These are phyloP conservation scores for Talaromyces atroroseus DNA, from an alignment of 2,329 filamentous ascomycete species.

Conservation along the genomic window DNA sequence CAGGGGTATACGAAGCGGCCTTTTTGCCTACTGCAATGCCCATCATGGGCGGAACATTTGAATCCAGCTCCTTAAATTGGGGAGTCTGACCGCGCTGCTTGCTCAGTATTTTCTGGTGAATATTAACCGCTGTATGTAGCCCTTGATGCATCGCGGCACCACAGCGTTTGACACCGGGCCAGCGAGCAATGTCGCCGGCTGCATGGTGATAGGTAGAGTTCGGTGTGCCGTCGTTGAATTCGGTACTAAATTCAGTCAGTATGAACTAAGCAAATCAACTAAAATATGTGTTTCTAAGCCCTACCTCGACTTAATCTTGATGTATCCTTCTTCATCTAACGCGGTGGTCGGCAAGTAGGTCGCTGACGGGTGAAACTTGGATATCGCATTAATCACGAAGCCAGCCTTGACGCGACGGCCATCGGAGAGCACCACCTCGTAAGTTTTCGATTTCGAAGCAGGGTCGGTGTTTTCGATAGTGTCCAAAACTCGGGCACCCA, in stretches of 20 bases:
- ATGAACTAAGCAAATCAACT: slow-evolving; percentile 20
- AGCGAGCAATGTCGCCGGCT: slow-evolving; percentile 62
- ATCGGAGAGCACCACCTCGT: slow-evolving; percentile 54
- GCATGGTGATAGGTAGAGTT: slow-evolving; percentile 61
- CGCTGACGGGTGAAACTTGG: slow-evolving; percentile 57
- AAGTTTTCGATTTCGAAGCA: background rate
- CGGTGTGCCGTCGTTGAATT: slow-evolving; percentile 50
- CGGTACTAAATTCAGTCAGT: slow-evolving; percentile 30
- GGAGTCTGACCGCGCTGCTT: slow-evolving; percentile 36
- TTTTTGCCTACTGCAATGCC: slow-evolving; percentile 66
- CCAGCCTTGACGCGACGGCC: slow-evolving; percentile 57
- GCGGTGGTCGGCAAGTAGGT: slow-evolving; percentile 55
- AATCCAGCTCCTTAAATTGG: slow-evolving; percentile 44
- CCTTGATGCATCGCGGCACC: slow-evolving; percentile 72
- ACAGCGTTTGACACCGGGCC: slow-evolving; percentile 76
- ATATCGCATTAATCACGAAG: slow-evolving; percentile 65
- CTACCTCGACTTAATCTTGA: slow-evolving; percentile 56
- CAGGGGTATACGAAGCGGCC: slow-evolving; percentile 58
- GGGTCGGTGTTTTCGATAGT: slow-evolving; percentile 22
- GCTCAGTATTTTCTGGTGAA: slow-evolving; percentile 50
- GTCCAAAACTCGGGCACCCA: slow-evolving; percentile 54
- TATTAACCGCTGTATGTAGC: slow-evolving; percentile 60
- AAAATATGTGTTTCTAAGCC: background rate
- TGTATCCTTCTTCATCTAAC: slow-evolving; percentile 60
- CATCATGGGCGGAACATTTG: slow-evolving; percentile 59